A percentile compares a stretch with the other conserved stretches of the same genome.
These are phyloP conservation scores for Trichophyton rubrum DNA, from an alignment of 2,329 filamentous ascomycete species.

Conservation along the genomic window DNA sequence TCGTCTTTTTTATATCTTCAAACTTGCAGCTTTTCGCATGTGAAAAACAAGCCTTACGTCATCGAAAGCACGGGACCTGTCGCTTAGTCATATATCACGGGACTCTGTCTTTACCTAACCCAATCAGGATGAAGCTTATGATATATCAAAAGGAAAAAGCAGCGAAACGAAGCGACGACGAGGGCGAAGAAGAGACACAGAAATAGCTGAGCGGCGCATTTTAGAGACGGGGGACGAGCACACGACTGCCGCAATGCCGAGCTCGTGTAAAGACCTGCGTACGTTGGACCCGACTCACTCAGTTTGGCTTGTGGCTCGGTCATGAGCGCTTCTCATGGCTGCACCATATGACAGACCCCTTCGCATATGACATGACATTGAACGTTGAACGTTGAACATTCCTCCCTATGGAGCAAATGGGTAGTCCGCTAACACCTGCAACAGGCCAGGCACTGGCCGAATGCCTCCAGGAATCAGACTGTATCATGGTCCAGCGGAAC, in stretches of 20 bases:
- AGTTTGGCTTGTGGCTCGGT: neutral
- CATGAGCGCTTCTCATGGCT: neutral
- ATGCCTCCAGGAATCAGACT: conserved; percentile 94
- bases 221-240: neutral
- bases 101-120: neutral
- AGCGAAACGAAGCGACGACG: neutral
- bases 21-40: neutral
- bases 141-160: neutral
- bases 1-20: neutral
- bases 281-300: conserved; percentile 29
- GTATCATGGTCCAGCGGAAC: conserved; percentile 85
- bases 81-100: neutral
- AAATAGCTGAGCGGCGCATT: neutral
- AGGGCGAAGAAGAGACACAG: no score
- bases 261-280: conserved; percentile 96
- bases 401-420: neutral
- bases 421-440: neutral
- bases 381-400: no score
- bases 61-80: neutral
- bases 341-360: neutral
- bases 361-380: neutral
- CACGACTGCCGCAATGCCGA: conserved; percentile 54
- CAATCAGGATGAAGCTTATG: neutral
- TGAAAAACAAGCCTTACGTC: conserved; percentile 5
- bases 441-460: conserved; percentile 79